Evolutionary conservation across 2,329 filamentous ascomycete genomes (phyloP), one percentile per base, ranked within the genome.

Genomic region (Stachybotrys elegans): DNA sequence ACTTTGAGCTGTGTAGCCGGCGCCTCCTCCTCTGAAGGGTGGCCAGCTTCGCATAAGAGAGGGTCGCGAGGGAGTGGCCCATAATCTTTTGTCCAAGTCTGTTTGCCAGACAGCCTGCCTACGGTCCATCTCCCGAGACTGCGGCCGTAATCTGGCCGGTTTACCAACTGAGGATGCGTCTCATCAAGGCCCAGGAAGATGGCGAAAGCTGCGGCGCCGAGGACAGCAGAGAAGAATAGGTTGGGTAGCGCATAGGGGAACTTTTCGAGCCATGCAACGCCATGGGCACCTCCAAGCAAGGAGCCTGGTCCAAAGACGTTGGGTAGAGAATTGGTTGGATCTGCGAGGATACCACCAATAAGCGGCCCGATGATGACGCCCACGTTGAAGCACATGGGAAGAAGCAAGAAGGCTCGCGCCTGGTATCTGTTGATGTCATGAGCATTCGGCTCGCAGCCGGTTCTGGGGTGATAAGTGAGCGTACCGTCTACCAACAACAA

Each of bases 241-340:
- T 55, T 56, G 0, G 54, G 51, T 8, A 55, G 50, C 3, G 52
- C 52, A 31, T 54, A 56, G 4, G 54, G 55, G 20, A 51, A 57
- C 6, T 29, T 42, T 12, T 17, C 35, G 42, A 57, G 42, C 55
- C 55, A 57, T 35, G 19, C 46, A 4, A 49, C 48, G n/a, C 53
- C 53, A 3, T 51, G n/a, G 0, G 36, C 12, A 4, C 53, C 53
- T 3, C 53, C 51, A 20, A 55, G 21, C 2, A 48, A 31, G 3
- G 53, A 54, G 0, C 50, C 51, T 3, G 53, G 51, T 1, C 51
- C 53, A 25, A 55, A 54, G 16, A 54, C 8, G 12, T 36, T n/a
- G 3, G 50, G 49, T 1, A 54, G 42, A 3, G 52, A 46, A 13
- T 36, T 22, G 4, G 53, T 21, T 7, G 54, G 53, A 21, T 55